A percentile compares a stretch with the other conserved stretches of the same genome.
phyloP scores from a whole-genome alignment of 805 yeast species.

The Saturnispora quitensis region DNA sequence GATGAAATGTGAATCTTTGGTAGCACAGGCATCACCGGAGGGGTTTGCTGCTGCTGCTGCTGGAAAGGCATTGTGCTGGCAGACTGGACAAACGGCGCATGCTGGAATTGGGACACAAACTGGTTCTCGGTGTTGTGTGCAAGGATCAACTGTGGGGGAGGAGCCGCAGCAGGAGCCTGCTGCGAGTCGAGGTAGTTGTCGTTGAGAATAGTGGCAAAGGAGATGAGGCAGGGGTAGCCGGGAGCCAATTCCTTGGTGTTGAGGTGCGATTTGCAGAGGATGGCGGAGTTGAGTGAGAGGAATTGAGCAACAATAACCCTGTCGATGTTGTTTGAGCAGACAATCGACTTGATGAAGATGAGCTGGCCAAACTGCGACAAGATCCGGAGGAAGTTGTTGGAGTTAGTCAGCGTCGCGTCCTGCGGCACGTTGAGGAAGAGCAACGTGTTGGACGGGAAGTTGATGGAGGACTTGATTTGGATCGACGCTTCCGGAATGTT shows the following conservation, averaged over 20 bases:
- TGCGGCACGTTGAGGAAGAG: constrained; percentile 73
- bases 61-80: background rate
- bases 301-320: constrained; percentile 62
- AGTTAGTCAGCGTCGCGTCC: constrained; percentile 29
- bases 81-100: background rate
- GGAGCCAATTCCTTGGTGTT: constrained; percentile 79
- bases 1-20: background rate
- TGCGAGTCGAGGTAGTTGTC: background rate
- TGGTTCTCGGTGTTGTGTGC: background rate
- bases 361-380: constrained; percentile 56
- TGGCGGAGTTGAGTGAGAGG: constrained; percentile 61
- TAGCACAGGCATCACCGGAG: background rate
- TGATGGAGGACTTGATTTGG: constrained; percentile 60
- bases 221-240: constrained; percentile 66
- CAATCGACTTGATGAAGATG: constrained; percentile 50
- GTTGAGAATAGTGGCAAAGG: constrained; percentile 64
- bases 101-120: background rate
- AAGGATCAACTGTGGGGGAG: background rate
- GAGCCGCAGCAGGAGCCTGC: background rate
- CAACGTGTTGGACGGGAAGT: constrained; percentile 69
- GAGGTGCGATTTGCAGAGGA: constrained; percentile 65
- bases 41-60: constrained; percentile 1
- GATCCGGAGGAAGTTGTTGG: constrained; percentile 46
- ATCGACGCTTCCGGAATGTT: constrained; percentile 51
- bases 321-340: constrained; percentile 27